Base-by-base conservation (phyloP, 768 basidiomycete genomes). In the Botryobasidium botryosum region DNA sequence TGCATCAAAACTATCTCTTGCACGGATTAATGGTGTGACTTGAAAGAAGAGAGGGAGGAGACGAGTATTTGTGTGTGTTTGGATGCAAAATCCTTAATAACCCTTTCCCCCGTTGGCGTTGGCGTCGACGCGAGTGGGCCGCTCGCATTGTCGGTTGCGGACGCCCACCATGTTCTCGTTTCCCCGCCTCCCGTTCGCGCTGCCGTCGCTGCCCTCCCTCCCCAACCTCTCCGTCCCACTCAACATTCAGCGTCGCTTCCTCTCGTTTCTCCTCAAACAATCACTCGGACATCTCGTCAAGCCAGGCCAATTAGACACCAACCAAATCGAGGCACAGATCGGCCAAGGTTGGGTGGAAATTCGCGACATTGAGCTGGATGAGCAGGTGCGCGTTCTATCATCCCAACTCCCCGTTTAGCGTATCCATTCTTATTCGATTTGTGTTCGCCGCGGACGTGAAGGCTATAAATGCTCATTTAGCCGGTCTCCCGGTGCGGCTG, bases 311-410 rank as follows among this genome's bases (percentile, higher is more conserved):
- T 72, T 94, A 46, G 84, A 94, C 62, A 67, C 74, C 42, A 71
- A 78, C 45, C 77, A 86, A 62, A 79, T 94, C 53, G 86, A 92
- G 54, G 82, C 86, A 24, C 86, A 92, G 61, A 79, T 96, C 54
- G 81, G 85, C n/a, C 80, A 79, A 33, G 91, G 91, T 15, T 79
- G 72, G 57, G 75, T 94, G 3, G 83, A 88, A 60, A 71, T 96
- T 29, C 78, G 78, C 50, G 77, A 87, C 55, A 64, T 94, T 45
- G 75, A 88, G 57, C 63, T 96, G 40, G 74, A 87, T 58, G 68
- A 69, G 40, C 66, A 75, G 59, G 90, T 81, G 55, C 54, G 77
- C n/a, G n/a, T n/a, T 69, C 37, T 25, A 12, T 49, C n/a, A 13
- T 5, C 6, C 35, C 35, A 39, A 39, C 37, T 39, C 21, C 7